These are phyloP conservation scores for Colletotrichum tropicale DNA, from an alignment of 2,329 filamentous ascomycete species.

Conservation along the genomic window DNA sequence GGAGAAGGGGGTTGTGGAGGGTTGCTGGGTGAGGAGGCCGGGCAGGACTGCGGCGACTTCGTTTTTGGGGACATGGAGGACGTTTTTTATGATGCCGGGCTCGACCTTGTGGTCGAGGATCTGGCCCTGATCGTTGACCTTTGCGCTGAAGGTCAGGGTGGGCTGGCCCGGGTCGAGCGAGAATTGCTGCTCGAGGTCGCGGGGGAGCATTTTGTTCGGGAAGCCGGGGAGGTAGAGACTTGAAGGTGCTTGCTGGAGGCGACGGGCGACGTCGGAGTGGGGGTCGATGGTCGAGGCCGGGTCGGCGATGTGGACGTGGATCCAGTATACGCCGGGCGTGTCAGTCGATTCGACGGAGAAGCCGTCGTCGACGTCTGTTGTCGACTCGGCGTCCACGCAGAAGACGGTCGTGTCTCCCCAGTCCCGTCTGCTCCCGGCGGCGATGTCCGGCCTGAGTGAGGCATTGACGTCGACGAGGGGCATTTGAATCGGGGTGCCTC, in stretches of 20 bases:
- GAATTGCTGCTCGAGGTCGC: slow-evolving; percentile 44
- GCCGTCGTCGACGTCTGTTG: slow-evolving; percentile 79
- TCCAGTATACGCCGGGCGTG: slow-evolving; percentile 65
- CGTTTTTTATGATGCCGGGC: slow-evolving; percentile 55
- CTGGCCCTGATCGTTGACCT: slow-evolving; percentile 56
- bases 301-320: slow-evolving; percentile 81
- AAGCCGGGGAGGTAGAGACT: slow-evolving; percentile 66
- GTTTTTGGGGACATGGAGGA: slow-evolving; percentile 57
- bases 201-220: slow-evolving; percentile 62
- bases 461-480: slow-evolving; percentile 32
- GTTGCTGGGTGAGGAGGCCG: neutral
- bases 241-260: slow-evolving; percentile 64
- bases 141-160: slow-evolving; percentile 67
- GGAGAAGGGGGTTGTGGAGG: slow-evolving; percentile 26
- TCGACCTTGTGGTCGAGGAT: slow-evolving; percentile 60
- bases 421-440: slow-evolving; percentile 57
- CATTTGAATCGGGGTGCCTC: slow-evolving; percentile 46
- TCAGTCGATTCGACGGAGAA: slow-evolving; percentile 70
- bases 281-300: slow-evolving; percentile 72
- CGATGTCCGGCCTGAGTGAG: slow-evolving; percentile 46
- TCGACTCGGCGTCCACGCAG: slow-evolving; percentile 72
- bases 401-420: slow-evolving; percentile 67
- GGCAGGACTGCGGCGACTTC: slow-evolving; percentile 17
- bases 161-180: slow-evolving; percentile 58
- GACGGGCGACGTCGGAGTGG: slow-evolving; percentile 60